Conservation (phyloP, 805 yeast species). For the Yarrowia deformans region DNA sequence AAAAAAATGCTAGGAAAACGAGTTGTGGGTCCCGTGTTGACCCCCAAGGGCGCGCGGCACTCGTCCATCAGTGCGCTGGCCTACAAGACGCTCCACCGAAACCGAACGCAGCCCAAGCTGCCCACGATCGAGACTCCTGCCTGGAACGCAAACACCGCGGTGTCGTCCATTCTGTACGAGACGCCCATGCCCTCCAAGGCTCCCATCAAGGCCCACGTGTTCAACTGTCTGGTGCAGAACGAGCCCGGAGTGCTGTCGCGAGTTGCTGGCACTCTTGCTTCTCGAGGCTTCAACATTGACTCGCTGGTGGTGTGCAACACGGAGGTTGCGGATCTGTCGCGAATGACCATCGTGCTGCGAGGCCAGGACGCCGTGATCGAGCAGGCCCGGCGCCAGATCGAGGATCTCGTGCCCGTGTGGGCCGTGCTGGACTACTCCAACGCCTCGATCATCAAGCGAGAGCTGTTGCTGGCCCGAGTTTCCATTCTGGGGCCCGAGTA, state of each 20-base stretch:
- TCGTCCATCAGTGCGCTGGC: slow-evolving; percentile 91
- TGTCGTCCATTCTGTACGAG: slow-evolving; percentile 92
- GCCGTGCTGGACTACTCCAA: slow-evolving; percentile 95
- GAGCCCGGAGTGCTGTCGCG: slow-evolving; percentile 97
- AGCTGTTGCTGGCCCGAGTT: slow-evolving; percentile 87
- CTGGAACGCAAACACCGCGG: slow-evolving; percentile 97
- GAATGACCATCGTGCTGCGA: slow-evolving; percentile 94
- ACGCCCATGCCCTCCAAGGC: slow-evolving; percentile 68
- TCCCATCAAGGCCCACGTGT: slow-evolving; percentile 82
- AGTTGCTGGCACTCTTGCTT: slow-evolving; percentile 94
- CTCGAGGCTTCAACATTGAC: slow-evolving; percentile 97
- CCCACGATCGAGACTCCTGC: slow-evolving; percentile 93
- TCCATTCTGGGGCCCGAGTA: slow-evolving; percentile 97
- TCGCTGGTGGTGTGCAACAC: slow-evolving; percentile 96
- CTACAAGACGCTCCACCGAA: slow-evolving; percentile 88
- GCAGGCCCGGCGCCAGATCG: slow-evolving; percentile 97
- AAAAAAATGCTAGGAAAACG: slow-evolving; percentile 18
- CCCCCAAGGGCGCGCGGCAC: slow-evolving; percentile 35
- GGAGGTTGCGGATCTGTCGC: slow-evolving; percentile 90
- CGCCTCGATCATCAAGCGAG: slow-evolving; percentile 89
- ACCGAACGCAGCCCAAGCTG: slow-evolving; percentile 84
- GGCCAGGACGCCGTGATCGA: slow-evolving; percentile 97
- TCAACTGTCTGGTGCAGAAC: slow-evolving; percentile 96
- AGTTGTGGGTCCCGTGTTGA: slow-evolving; percentile 13
- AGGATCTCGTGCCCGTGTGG: slow-evolving; percentile 96